Evolutionary conservation across 1,284 basidiomycete genomes (phyloP).

Genomic region (Leccinum fallax): DNA sequence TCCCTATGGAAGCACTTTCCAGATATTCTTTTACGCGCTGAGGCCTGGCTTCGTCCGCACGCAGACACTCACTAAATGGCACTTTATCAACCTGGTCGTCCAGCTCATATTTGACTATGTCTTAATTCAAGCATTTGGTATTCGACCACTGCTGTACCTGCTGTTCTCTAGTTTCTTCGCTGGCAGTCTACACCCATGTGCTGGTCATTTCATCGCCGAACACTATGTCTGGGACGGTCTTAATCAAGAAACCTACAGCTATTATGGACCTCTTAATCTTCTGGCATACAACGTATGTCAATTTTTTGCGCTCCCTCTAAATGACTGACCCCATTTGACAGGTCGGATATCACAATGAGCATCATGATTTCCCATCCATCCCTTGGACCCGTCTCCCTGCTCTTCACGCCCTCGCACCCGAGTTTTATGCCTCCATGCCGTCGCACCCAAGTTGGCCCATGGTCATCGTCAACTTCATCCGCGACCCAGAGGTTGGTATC

Average conservation of each 20-base stretch:
- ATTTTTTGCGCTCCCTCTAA: background rate
- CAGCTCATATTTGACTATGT: conserved; percentile 77
- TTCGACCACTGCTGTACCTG: conserved; percentile 78
- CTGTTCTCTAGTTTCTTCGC: conserved; percentile 92
- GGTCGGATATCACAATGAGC: conserved; percentile 99
- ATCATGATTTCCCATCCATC: conserved; percentile 97
- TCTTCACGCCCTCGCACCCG: conserved; percentile 82
- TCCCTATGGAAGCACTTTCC: conserved; percentile 74
- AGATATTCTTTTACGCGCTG: conserved; percentile 97
- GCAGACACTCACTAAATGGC: conserved; percentile 85
- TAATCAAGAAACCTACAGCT: conserved; percentile 94
- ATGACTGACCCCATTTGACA: conserved; percentile 31
- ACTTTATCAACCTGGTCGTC: conserved; percentile 72
- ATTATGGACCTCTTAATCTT: conserved; percentile 91
- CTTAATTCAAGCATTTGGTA: conserved; percentile 65
- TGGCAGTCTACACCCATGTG: conserved; percentile 92
- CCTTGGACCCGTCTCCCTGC: conserved; percentile 94
- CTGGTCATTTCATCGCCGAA: conserved; percentile 97
- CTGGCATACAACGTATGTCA: conserved; percentile 89
- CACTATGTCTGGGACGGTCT: conserved; percentile 93
- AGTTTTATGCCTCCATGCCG: conserved; percentile 91
- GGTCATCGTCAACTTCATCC: conserved; percentile 93
- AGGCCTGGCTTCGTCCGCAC: conserved; percentile 92
- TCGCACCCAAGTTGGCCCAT: conserved; percentile 92
- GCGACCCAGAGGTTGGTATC: conserved; percentile 83